Evolutionary conservation across 768 basidiomycete species (phyloP).

Genomic region (Lentinula guzmanii): DNA sequence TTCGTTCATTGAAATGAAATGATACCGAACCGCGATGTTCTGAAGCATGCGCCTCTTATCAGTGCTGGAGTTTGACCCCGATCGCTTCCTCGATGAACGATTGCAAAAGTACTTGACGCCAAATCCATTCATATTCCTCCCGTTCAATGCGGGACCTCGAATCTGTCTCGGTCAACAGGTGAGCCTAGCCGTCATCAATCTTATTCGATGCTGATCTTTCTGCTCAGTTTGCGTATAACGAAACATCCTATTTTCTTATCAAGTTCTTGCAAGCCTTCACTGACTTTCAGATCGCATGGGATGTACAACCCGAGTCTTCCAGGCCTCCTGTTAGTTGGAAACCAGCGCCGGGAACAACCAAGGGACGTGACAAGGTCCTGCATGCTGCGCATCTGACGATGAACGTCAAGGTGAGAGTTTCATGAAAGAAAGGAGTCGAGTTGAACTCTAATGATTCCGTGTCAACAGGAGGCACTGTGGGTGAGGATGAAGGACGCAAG

Average conservation of each 20-base stretch:
- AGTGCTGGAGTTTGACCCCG: conserved; percentile 62
- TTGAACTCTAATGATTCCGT: neutral
- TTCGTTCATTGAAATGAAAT: conserved; percentile 15
- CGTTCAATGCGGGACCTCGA: conserved; percentile 46
- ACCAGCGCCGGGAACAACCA: conserved; percentile 23
- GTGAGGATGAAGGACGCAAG: conserved; percentile 24
- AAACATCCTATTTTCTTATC: conserved; percentile 57
- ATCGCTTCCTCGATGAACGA: conserved; percentile 61
- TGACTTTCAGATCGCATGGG: conserved; percentile 34
- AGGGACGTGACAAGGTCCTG: conserved; percentile 41
- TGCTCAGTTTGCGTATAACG: conserved; percentile 58
- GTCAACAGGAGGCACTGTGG: conserved; percentile 26
- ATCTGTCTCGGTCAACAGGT: conserved; percentile 51
- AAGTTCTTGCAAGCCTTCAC: conserved; percentile 53
- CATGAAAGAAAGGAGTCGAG: neutral
- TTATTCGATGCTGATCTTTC: neutral
- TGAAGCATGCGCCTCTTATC: neutral
- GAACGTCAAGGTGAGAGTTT: conserved; percentile 34
- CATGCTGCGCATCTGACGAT: conserved; percentile 48
- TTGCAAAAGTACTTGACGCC: conserved; percentile 47
- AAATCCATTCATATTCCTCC: conserved; percentile 49
- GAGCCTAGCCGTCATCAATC: neutral
- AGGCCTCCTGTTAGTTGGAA: conserved; percentile 42
- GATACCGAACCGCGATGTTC: neutral
- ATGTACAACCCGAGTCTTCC: conserved; percentile 36